phyloP scores from a whole-genome alignment of 495 filamentous ascomycete genomes.

The Penicillium bialowiezense region DNA sequence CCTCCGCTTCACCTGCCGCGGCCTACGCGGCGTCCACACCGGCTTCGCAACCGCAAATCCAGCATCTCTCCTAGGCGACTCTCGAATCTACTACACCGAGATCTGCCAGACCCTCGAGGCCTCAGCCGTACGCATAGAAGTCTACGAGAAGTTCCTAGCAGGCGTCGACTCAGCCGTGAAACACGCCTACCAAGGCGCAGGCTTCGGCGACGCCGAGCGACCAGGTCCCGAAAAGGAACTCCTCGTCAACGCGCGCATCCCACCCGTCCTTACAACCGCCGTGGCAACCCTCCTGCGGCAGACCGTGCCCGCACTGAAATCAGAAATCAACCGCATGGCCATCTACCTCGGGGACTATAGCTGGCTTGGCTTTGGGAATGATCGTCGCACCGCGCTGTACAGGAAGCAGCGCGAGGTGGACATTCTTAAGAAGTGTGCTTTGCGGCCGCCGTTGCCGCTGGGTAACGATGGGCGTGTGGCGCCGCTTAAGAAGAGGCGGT shows the following conservation, averaged over 20 bases:
- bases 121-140: constrained; percentile 42
- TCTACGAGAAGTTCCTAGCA: constrained; percentile 49
- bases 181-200: constrained; percentile 44
- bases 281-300: constrained; percentile 43
- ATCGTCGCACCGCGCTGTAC: constrained; percentile 37
- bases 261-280: constrained; percentile 39
- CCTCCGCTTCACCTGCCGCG: constrained; percentile 64
- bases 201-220: constrained; percentile 45
- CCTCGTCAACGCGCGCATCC: constrained; percentile 44
- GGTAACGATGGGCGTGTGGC: constrained; percentile 5
- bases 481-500: constrained; percentile 26
- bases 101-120: constrained; percentile 40
- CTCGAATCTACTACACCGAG: constrained; percentile 40
- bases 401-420: constrained; percentile 39
- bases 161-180: constrained; percentile 47
- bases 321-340: constrained; percentile 46
- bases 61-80: constrained; percentile 29
- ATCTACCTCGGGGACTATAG: constrained; percentile 49
- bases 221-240: constrained; percentile 48
- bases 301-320: constrained; percentile 34
- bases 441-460: constrained; percentile 19
- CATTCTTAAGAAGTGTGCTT: constrained; percentile 42
- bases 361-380: constrained; percentile 47
- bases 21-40: constrained; percentile 47
- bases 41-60: constrained; percentile 30